Conservation (phyloP, 2,329 filamentous ascomycete genomes). For the Chaetoscypha palmicola region DNA sequence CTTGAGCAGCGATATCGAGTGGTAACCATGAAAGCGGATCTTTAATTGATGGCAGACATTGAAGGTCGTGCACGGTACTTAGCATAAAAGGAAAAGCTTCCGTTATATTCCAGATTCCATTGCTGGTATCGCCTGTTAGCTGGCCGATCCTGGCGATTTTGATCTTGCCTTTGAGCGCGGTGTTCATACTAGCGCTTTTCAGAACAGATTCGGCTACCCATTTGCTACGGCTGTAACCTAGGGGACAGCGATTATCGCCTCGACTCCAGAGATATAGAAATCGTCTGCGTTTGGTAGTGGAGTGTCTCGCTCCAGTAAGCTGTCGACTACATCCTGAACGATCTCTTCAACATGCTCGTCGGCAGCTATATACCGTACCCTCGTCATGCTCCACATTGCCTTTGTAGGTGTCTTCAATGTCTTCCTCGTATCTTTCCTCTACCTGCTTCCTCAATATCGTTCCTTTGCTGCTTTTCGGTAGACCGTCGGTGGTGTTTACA, state of each 20-base stretch:
- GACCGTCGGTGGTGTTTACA: constrained; percentile 24
- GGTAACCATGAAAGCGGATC: constrained; percentile 40
- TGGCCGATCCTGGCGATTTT: constrained; percentile 33
- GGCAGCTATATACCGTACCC: constrained; percentile 5
- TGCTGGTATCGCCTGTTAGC: constrained; percentile 36
- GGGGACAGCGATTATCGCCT: constrained; percentile 37
- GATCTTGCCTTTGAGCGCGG: constrained; percentile 3
- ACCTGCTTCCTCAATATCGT: constrained; percentile 47
- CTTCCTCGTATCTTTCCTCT: constrained; percentile 40
- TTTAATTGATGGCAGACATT: constrained; percentile 36
- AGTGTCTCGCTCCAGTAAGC: constrained; percentile 27
- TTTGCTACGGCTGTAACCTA: constrained; percentile 51
- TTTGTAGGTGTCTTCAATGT: constrained; percentile 42
- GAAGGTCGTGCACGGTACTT: constrained; percentile 33
- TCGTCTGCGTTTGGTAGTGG: constrained; percentile 36
- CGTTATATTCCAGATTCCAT: constrained; percentile 41
- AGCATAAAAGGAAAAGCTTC: constrained; percentile 45
- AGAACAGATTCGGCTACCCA: constrained; percentile 53
- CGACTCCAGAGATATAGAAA: constrained; percentile 51
- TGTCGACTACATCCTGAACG: constrained; percentile 27
- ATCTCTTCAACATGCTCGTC: constrained; percentile 32
- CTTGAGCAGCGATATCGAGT: constrained; percentile 38
- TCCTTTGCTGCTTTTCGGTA: constrained; percentile 58
- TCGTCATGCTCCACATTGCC: background rate
- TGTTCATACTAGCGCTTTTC: constrained; percentile 29